Evolutionary conservation across 73 alveolate species (phyloP), one percentile per base, ranked within the genome.

Genomic region (Durusdinium trenchii): DNA sequence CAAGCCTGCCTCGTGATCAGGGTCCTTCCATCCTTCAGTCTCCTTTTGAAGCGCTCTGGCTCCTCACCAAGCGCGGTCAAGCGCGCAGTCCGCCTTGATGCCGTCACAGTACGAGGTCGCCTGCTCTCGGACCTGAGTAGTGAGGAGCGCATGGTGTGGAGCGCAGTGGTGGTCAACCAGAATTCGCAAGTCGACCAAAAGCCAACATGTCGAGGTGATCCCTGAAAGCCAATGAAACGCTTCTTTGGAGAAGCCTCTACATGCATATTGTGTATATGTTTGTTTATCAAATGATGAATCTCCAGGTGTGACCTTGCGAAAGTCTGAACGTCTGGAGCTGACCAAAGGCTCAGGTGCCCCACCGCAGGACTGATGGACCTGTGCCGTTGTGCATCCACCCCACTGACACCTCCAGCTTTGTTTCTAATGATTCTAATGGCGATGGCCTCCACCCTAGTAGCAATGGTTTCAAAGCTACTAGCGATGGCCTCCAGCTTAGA

Each of bases 81-180:
- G n/a, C 23, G 23, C n/a, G n/a, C 20, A 20, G 46, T 26, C 42
- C 60, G 64, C 98, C 98, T 91, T 91, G 78, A 91, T 71, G 98
- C 98, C 60, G 2, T 91, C 98, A 76, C 98, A 91, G 76, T 69
- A 91, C 48, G 90, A 47, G 54, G 75, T 91, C 54, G 98, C 98
- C 61, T 91, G 90, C 46, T 91, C 98, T 2, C 98, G 98, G n/a
- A 91, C 98, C 98, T 91, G 50, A 26, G 0, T 60, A 1, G 0
- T 54, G 28, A 54, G 20, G 28, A 12, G n/a, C n/a, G n/a, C n/a
- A n/a, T n/a, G n/a, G n/a, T n/a, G n/a, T n/a, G n/a, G n/a, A n/a
- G n/a, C n/a, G n/a, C n/a, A n/a, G n/a, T n/a, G n/a, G n/a, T n/a
- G n/a, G n/a, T n/a, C n/a, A n/a, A n/a, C n/a, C n/a, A n/a, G n/a